phyloP scores from a whole-genome alignment of 805 yeast species.

The Lipomyces japonicus region DNA sequence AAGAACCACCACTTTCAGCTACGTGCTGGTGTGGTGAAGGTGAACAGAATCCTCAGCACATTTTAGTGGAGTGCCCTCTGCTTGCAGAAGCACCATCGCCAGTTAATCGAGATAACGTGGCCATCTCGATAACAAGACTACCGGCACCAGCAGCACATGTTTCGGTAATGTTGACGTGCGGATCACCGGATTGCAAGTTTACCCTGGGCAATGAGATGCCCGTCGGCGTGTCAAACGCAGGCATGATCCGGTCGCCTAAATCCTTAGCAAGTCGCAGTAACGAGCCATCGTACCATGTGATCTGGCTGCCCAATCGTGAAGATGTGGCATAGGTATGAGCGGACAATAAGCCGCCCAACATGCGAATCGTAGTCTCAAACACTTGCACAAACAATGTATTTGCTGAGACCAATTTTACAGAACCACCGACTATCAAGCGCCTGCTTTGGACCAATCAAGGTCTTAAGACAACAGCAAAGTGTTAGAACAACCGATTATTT shows the following conservation, averaged over 20 bases:
- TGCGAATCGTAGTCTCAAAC: conserved; percentile 78
- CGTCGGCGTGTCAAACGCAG: conserved; percentile 59
- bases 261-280: conserved; percentile 69
- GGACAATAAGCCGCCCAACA: conserved; percentile 76
- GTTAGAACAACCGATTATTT: no score
- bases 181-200: conserved; percentile 64
- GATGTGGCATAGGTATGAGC: conserved; percentile 69
- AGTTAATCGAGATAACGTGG: conserved; percentile 68
- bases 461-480: no score
- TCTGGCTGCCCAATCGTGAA: conserved; percentile 42
- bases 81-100: no score
- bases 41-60: no score
- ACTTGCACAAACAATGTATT: no score
- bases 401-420: no score
- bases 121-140: conserved; percentile 75
- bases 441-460: no score
- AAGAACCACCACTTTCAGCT: no score
- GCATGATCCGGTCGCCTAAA: conserved; percentile 64
- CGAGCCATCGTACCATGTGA: conserved; percentile 61
- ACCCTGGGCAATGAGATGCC: conserved; percentile 79
- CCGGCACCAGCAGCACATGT: conserved; percentile 89
- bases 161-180: conserved; percentile 42
- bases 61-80: no score
- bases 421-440: no score
- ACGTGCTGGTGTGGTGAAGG: no score